Conservation (phyloP, 345 rosid genomes). For the Murraya paniculata region DNA sequence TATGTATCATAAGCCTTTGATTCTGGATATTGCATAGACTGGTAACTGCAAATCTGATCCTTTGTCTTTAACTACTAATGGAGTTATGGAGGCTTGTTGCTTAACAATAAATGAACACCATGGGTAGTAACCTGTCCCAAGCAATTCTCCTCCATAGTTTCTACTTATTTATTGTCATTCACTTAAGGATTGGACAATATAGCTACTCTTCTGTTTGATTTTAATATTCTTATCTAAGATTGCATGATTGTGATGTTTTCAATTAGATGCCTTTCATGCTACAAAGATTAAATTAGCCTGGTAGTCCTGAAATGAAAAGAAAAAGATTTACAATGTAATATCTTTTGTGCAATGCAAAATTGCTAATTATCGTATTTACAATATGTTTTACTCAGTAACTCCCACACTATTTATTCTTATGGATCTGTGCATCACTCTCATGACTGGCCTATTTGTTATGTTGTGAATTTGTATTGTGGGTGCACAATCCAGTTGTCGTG, state of each 20-base stretch:
- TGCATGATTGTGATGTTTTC: not conserved
- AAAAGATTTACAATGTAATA: not conserved
- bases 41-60: not conserved
- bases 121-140: not conserved
- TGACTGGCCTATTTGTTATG: not conserved
- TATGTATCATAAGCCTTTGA: slow-evolving; percentile 27
- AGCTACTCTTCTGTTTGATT: not conserved
- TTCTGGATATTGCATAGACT: not conserved
- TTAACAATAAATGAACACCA: not conserved
- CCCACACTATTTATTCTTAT: not conserved
- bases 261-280: not conserved
- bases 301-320: not conserved
- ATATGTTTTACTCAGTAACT: not conserved
- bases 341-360: not conserved
- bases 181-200: not conserved
- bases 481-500: not conserved
- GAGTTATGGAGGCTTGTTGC: not conserved
- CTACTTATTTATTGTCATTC: not conserved
- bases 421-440: not conserved
- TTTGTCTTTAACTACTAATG: slow-evolving; percentile 1
- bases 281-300: not conserved
- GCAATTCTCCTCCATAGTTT: not conserved
- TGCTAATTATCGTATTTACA: not conserved
- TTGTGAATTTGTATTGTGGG: not conserved
- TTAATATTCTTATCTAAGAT: not conserved